Evolutionary conservation across 768 basidiomycete genomes (phyloP).

Genomic region (Gyrodon lividus): DNA sequence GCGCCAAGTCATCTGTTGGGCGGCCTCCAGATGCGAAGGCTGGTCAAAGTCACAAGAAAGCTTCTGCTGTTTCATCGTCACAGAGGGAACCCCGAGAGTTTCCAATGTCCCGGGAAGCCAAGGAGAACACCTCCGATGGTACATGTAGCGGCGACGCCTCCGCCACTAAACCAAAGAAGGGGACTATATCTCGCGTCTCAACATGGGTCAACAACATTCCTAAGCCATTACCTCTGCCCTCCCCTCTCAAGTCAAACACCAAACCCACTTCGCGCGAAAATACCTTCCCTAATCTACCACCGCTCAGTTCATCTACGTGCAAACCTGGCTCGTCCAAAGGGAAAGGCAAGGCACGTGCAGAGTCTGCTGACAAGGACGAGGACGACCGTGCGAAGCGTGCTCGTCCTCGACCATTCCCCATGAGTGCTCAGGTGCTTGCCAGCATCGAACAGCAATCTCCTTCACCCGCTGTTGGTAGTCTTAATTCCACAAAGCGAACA

Average conservation of each 20-base stretch:
- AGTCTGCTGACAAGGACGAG: neutral
- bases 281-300: slow-evolving; percentile 26
- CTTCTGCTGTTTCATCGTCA: neutral
- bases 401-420: slow-evolving; percentile 41
- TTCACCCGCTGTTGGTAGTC: slow-evolving; percentile 12
- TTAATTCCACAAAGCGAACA: slow-evolving; percentile 26
- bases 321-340: neutral
- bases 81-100: slow-evolving; percentile 22
- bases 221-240: slow-evolving; percentile 19
- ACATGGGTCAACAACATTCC: neutral
- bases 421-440: slow-evolving; percentile 46
- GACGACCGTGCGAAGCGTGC: neutral
- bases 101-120: slow-evolving; percentile 22
- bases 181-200: slow-evolving; percentile 7
- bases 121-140: slow-evolving; percentile 20
- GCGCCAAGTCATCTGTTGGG: slow-evolving; percentile 9
- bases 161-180: slow-evolving; percentile 13
- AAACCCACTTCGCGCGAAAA: slow-evolving; percentile 8
- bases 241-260: slow-evolving; percentile 10
- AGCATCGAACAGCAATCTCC: slow-evolving; percentile 35
- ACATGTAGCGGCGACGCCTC: slow-evolving; percentile 9
- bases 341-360: slow-evolving; percentile 20
- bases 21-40: neutral
- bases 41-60: slow-evolving; percentile 11
- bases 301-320: slow-evolving; percentile 15